Conservation (phyloP, 2,329 filamentous ascomycete species). For the Fonsecaea multimorphosa region DNA sequence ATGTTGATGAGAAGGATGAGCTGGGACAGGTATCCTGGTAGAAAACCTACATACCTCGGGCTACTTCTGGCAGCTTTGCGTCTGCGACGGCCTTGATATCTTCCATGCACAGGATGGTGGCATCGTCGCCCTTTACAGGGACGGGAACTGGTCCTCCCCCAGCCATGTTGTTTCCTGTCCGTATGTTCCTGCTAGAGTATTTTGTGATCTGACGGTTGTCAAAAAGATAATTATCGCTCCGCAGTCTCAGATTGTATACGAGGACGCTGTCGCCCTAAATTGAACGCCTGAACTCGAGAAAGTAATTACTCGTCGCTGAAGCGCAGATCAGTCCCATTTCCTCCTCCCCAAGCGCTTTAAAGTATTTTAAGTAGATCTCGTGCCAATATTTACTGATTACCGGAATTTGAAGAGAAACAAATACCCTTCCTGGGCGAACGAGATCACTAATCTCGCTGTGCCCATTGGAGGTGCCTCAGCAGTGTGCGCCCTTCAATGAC, state of each 20-base stretch:
- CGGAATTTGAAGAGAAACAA: no score
- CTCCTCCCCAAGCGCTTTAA: no score
- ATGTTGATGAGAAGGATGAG: neutral
- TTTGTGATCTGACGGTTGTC: no score
- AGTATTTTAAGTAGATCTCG: no score
- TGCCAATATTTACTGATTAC: no score
- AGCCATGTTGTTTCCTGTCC: conserved; percentile 11
- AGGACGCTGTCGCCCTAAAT: no score
- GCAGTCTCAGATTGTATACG: no score
- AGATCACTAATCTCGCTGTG: neutral
- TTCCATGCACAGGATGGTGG: conserved; percentile 26
- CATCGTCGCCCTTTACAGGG: conserved; percentile 16
- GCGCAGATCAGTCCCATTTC: no score
- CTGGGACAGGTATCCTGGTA: neutral
- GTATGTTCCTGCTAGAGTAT: neutral
- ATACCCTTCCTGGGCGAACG: neutral
- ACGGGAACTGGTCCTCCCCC: conserved; percentile 18
- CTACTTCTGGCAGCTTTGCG: conserved; percentile 21
- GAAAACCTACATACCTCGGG: conserved; percentile 23
- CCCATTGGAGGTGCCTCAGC: neutral
- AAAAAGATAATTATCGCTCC: no score
- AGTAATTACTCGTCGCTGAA: no score
- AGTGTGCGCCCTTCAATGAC: neutral
- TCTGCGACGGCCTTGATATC: conserved; percentile 31
- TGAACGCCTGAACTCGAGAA: no score